A percentile compares a stretch with the other conserved stretches of the same genome.
These are phyloP conservation scores for Rhodamnia argentea DNA, from an alignment of 345 rosid genomes.

Conservation along the genomic window DNA sequence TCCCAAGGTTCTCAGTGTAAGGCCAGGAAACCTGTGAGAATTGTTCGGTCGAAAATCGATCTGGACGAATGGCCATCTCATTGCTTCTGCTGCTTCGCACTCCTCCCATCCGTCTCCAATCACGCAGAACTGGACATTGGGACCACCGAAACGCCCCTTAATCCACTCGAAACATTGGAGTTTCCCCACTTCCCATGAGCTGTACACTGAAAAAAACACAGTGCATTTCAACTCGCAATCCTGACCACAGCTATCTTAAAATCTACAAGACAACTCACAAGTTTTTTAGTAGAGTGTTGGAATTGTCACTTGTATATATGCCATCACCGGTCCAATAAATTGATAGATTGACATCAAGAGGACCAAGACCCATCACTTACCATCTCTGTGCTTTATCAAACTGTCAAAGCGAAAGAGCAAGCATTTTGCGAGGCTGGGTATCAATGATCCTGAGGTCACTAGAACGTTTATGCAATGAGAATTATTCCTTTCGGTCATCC, in stretches of 20 bases:
- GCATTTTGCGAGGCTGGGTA: conserved; percentile 90
- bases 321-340: background rate
- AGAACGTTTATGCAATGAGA: conserved; percentile 44
- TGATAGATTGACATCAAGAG: background rate
- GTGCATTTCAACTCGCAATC: background rate
- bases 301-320: background rate
- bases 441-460: conserved; percentile 82
- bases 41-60: conserved; percentile 51
- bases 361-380: conserved; percentile 24
- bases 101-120: conserved; percentile 94
- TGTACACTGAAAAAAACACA: conserved; percentile 43
- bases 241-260: background rate
- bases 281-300: background rate
- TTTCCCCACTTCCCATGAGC: conserved; percentile 79
- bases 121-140: conserved; percentile 51
- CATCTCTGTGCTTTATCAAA: conserved; percentile 48
- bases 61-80: conserved; percentile 88
- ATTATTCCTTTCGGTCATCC: conserved; percentile 7
- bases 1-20: conserved; percentile 54
- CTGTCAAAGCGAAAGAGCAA: conserved; percentile 59
- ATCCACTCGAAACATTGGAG: conserved; percentile 67
- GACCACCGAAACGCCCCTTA: conserved; percentile 40
- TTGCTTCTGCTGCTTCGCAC: conserved; percentile 67
- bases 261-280: background rate
- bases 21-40: conserved; percentile 73